phyloP scores from a whole-genome alignment of 1,139 yeast genomes.

The Protomyces inundatus region DNA sequence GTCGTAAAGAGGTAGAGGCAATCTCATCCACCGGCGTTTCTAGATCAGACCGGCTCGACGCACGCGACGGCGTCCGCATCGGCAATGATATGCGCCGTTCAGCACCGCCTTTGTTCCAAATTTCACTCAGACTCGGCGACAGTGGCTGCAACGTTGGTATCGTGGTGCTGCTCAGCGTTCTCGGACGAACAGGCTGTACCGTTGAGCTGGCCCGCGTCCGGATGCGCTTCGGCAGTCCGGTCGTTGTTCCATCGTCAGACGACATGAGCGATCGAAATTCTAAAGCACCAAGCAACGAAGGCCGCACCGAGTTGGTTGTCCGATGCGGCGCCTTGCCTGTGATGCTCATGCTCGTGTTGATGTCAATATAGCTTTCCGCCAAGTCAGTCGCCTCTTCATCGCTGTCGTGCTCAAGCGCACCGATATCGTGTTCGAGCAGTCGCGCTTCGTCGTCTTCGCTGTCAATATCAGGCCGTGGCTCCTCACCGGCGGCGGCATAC shows the following conservation, averaged over 20 bases:
- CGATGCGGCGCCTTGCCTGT: constrained; percentile 12
- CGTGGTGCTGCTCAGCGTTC: not conserved
- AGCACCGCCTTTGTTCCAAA: not conserved
- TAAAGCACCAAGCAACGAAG: constrained; percentile 46
- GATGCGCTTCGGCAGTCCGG: not conserved
- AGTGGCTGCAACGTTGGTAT: not conserved
- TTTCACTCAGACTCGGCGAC: not conserved
- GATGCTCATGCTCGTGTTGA: constrained; percentile 20
- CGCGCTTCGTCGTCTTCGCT: constrained; percentile 15
- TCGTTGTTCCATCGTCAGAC: not conserved
- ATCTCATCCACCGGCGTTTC: constrained; percentile 4
- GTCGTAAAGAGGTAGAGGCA: constrained; percentile 14
- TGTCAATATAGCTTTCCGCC: not conserved
- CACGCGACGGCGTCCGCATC: not conserved
- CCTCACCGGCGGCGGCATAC: constrained; percentile 1
- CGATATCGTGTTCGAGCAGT: not conserved
- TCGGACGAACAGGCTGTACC: not conserved
- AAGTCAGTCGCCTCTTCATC: constrained; percentile 13
- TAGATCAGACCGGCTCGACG: constrained; percentile 8
- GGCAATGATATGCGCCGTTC: not conserved
- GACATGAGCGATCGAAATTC: constrained; percentile 40
- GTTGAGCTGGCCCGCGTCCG: not conserved
- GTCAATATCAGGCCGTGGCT: not conserved
- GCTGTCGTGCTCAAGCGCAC: not conserved
- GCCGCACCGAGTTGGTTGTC: constrained; percentile 37